These are phyloP conservation scores for Phylloporus arenicola DNA, from an alignment of 768 basidiomycete species.

Conservation along the genomic window DNA sequence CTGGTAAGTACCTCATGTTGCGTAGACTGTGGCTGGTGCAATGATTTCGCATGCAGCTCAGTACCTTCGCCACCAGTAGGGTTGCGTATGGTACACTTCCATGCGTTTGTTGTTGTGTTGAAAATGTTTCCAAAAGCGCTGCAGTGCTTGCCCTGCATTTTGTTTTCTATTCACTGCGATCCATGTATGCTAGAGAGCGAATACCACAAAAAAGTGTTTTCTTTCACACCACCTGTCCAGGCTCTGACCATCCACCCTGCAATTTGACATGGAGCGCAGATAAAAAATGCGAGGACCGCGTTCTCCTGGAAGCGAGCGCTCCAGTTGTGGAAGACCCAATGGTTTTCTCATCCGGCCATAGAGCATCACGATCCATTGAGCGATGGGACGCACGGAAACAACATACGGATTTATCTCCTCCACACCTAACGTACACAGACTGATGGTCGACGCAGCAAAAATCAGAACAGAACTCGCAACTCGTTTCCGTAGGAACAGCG, in stretches of 20 bases:
- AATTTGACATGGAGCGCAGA: too few species aligned
- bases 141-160: neutral
- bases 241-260: too few species aligned
- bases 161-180: neutral
- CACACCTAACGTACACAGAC: too few species aligned
- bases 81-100: neutral
- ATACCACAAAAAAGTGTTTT: neutral
- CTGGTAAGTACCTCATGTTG: constrained; percentile 45
- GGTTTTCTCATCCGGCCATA: too few species aligned
- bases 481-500: neutral
- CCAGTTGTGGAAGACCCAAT: too few species aligned
- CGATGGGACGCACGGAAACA: neutral
- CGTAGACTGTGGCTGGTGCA: neutral
- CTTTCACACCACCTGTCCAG: too few species aligned
- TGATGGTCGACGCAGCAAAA: neutral
- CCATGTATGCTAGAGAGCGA: neutral
- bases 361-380: too few species aligned
- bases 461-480: neutral
- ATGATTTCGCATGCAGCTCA: constrained; percentile 30
- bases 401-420: neutral
- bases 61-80: constrained; percentile 42
- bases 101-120: neutral
- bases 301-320: too few species aligned
- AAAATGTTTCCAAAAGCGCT: neutral
- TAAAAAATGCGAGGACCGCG: too few species aligned